A percentile compares a stretch with the other conserved stretches of the same genome.
Evolutionary conservation across 352 stramenopile genomes (phyloP).

Genomic region (Phytophthora lateralis): DNA sequence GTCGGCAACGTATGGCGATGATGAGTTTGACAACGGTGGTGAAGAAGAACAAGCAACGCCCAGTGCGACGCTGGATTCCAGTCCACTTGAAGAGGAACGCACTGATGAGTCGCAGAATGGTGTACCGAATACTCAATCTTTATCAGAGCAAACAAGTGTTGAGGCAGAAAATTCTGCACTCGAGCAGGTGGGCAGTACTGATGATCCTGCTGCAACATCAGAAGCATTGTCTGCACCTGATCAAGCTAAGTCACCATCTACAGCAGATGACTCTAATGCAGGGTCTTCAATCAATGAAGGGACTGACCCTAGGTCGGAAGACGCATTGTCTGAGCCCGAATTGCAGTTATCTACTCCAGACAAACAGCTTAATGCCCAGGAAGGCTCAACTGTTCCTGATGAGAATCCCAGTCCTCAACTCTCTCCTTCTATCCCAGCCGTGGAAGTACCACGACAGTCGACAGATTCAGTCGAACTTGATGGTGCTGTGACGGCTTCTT

Average conservation of each 20-base stretch:
- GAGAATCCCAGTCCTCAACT: neutral
- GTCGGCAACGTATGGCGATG: slow-evolving; percentile 27
- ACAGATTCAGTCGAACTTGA: neutral
- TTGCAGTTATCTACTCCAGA: neutral
- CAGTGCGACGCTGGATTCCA: neutral
- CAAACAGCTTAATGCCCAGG: neutral
- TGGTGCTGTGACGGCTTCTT: neutral
- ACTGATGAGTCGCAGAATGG: slow-evolving; percentile 5
- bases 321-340: slow-evolving; percentile 3
- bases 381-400: neutral
- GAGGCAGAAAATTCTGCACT: neutral
- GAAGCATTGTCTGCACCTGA: slow-evolving; percentile 3
- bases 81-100: neutral
- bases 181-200: neutral
- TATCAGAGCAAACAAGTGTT: neutral
- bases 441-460: slow-evolving; percentile 2
- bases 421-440: neutral
- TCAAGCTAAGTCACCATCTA: neutral
- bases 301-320: neutral
- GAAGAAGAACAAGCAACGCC: slow-evolving; percentile 2
- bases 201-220: neutral
- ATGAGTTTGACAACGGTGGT: slow-evolving; percentile 26
- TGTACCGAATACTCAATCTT: neutral
- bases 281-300: slow-evolving; percentile 5
- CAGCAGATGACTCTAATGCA: neutral